Evolutionary conservation across 768 basidiomycete species (phyloP), one percentile per base, ranked within the genome.

Genomic region (Tylopilus subfusipes): DNA sequence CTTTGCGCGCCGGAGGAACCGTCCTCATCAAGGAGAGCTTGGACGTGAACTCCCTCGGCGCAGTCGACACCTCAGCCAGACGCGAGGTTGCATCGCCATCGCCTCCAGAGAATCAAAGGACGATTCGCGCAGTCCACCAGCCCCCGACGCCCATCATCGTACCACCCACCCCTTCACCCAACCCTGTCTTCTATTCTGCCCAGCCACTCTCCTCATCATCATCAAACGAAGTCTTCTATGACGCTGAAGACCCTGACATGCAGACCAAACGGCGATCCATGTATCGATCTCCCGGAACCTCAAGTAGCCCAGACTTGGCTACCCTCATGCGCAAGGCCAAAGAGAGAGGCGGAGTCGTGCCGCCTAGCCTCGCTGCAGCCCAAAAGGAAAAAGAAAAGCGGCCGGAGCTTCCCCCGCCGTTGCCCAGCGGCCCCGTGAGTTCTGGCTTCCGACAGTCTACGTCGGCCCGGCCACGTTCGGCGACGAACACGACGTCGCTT

Each of bases 291-390:
- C 80, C 89, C 12, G 94, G 93, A 40, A 95, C 92, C 9, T 88
- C 93, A 31, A 91, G 89, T 62, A 93, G 88, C 66, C 95, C 94
- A 25, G 94, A 98, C 72, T 78, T 97, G 21, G 91, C 91, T 5
- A 93, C 91, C 11, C 78, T 97, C 50, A 70, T 94, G 50, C 80
- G 86, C 57, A 94, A 93, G 72, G 87, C 90, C 16, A 91, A 86
- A 71, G 88, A 87, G 63, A 75, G 80, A 47, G 82, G 82, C 19
- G 79, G 75, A 0, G 72, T 75, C 38, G 64, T 79, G 22, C 66
- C 69, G 14, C 33, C 68, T 60, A 54, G 56, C 68, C 63, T 70
- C 68, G 72, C 38, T 13, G 53, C 64, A 21, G 46, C 60, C 0
- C 64, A 66, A 50, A 66, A 65, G 42, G 64, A 76, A 45, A 66